phyloP scores from a whole-genome alignment of 2,329 filamentous ascomycete species.

The Fusarium sp. region DNA sequence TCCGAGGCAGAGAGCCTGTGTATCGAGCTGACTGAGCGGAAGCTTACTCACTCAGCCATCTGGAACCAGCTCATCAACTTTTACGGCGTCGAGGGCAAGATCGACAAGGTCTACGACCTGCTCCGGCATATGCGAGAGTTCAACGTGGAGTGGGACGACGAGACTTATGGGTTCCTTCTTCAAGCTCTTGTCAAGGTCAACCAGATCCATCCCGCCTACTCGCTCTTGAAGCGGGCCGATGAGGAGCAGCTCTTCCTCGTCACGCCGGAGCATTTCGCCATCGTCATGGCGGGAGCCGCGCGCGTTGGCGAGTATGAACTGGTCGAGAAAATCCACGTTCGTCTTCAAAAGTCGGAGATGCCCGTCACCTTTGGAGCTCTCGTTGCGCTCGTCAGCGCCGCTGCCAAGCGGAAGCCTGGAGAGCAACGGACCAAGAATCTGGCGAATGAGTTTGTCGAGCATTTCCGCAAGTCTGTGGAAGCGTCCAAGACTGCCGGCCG shows the following conservation, averaged over 20 bases:
- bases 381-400: constrained; percentile 56
- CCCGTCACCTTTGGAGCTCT: constrained; percentile 57
- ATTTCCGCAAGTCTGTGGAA: constrained; percentile 42
- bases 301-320: constrained; percentile 57
- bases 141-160: constrained; percentile 60
- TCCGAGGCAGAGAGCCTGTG: constrained; percentile 54
- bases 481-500: constrained; percentile 2
- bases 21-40: constrained; percentile 63
- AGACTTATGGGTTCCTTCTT: constrained; percentile 64
- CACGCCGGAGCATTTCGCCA: constrained; percentile 61
- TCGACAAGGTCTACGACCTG: constrained; percentile 61
- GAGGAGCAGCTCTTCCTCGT: constrained; percentile 60
- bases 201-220: constrained; percentile 63
- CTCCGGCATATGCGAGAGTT: constrained; percentile 62
- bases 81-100: constrained; percentile 71
- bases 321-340: constrained; percentile 55
- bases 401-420: constrained; percentile 40
- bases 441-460: constrained; percentile 46
- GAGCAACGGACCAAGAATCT: constrained; percentile 40
- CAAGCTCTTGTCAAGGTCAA: constrained; percentile 61
- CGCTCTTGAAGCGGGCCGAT: constrained; percentile 59
- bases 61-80: constrained; percentile 85
- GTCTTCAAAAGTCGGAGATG: constrained; percentile 58
- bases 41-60: constrained; percentile 68
- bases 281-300: constrained; percentile 65